Evolutionary conservation across 495 filamentous ascomycete species (phyloP), one percentile per base, ranked within the genome.

Genomic region (Aspergillus diversus): DNA sequence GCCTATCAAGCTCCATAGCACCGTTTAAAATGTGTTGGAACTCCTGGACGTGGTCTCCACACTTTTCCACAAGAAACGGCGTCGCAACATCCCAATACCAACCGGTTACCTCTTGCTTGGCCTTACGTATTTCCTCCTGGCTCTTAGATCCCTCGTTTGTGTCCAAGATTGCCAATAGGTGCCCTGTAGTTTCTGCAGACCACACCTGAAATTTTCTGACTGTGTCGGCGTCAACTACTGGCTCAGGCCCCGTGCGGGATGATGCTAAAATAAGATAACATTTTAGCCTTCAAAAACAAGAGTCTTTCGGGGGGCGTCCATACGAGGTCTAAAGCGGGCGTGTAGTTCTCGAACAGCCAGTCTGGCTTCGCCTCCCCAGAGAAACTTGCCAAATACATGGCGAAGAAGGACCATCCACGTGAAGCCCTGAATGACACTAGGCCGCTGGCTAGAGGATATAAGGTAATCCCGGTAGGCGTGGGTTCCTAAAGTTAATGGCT

Each of bases 171-270:
- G 49, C 58, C 21, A 60, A 7, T 7, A 60, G 21, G n/a, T 51
- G 33, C 5, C 46, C 58, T 6, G 58, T 53, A 16, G 58, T 53
- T 16, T 21, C 33, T 4, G 58, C 34, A 5, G 50, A 7, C 58
- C 58, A 60, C 5, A 27, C 33, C 16, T 53, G 58, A 34, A 60
- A 60, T 17, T 53, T 53, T 33, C 49, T 48, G 35, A 52, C 58
- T 46, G 49, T 48, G 7, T 60, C 58, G 1, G 58, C 47, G 27
- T 39, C 15, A 7, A n/a, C 15, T 47, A 34, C 3, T 15, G 5
- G 17, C 3, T 39, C 12, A 33, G 21, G 27, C 9, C 5, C 21
- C n/a, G 21, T 9, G 11, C 33, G 9, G 7, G 5, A 16, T 9
- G 9, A 33, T 6, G 13, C 15, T 50, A 9, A 50, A 17, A 50